Conservation (phyloP, 805 yeast species). For the Metschnikowia proteae region DNA sequence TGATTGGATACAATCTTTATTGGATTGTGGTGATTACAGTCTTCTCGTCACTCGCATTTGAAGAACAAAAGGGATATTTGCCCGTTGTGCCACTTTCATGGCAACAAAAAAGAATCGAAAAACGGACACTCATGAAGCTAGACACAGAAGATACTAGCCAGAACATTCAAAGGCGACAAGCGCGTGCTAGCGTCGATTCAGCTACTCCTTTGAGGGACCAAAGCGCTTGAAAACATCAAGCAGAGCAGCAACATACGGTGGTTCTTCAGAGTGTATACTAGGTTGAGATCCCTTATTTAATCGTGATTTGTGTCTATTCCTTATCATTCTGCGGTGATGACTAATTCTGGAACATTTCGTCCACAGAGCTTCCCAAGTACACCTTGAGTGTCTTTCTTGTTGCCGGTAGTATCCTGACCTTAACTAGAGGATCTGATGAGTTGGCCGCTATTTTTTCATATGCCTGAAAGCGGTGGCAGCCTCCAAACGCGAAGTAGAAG, state of each 20-base stretch:
- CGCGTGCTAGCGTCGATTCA: slow-evolving; percentile 25
- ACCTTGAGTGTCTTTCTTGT: slow-evolving; percentile 63
- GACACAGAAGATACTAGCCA: neutral
- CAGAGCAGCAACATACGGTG: neutral
- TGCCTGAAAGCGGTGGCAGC: slow-evolving; percentile 87
- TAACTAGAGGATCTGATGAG: slow-evolving; percentile 45
- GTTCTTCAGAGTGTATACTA: neutral
- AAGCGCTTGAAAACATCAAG: neutral
- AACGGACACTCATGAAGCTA: neutral
- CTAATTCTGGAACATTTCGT: slow-evolving; percentile 37
- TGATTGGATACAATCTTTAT: slow-evolving; percentile 63
- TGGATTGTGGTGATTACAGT: slow-evolving; percentile 56
- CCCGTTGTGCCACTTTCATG: slow-evolving; percentile 34
- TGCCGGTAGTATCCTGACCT: slow-evolving; percentile 70
- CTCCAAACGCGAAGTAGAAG: slow-evolving; percentile 82
- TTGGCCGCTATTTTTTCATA: slow-evolving; percentile 52
- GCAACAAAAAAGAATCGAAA: slow-evolving; percentile 16
- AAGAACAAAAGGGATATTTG: slow-evolving; percentile 55
- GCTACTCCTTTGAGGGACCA: slow-evolving; percentile 22
- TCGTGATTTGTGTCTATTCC: too few relatives aligned
- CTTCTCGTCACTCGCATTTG: slow-evolving; percentile 41
- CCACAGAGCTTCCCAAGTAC: slow-evolving; percentile 69
- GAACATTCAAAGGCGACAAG: neutral
- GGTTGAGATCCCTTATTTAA: too few relatives aligned
- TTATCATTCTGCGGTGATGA: too few relatives aligned